Percentiles rank a stretch among this genome's conserved stretches.
phyloP scores from a whole-genome alignment of 495 filamentous ascomycete species.

The Glonium stellatum region DNA sequence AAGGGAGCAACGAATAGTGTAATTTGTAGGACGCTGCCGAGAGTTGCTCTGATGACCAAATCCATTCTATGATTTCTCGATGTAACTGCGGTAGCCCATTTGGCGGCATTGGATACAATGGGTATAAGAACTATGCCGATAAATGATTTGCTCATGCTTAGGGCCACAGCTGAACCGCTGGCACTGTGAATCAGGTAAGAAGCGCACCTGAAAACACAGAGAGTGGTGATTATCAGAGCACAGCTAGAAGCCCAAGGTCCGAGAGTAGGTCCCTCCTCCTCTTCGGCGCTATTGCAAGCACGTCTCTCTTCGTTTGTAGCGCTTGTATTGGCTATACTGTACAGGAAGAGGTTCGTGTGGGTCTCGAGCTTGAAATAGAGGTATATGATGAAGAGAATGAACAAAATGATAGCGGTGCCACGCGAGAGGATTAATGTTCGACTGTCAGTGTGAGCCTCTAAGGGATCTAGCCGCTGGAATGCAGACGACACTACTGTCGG shows the following conservation, averaged over 20 bases:
- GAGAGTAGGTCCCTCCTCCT: neutral
- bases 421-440: neutral
- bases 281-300: conserved; percentile 9
- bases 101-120: conserved; percentile 85
- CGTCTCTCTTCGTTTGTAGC: too few species aligned
- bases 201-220: neutral
- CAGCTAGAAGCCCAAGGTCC: neutral
- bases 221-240: neutral
- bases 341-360: neutral
- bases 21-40: conserved; percentile 84
- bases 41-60: conserved; percentile 65
- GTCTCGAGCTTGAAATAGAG: conserved; percentile 9
- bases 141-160: conserved; percentile 59
- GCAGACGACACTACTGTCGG: neutral
- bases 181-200: conserved; percentile 4
- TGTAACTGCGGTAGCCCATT: conserved; percentile 82
- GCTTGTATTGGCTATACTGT: too few species aligned
- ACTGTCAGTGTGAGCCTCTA: neutral
- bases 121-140: conserved; percentile 78
- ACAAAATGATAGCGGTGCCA: conserved; percentile 3
- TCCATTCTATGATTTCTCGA: conserved; percentile 91
- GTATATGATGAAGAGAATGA: conserved; percentile 7
- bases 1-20: conserved; percentile 72
- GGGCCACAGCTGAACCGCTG: neutral
- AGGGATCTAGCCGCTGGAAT: neutral